phyloP scores from a whole-genome alignment of 2,329 filamentous ascomycete genomes.

The Taxawa tesnikishii region DNA sequence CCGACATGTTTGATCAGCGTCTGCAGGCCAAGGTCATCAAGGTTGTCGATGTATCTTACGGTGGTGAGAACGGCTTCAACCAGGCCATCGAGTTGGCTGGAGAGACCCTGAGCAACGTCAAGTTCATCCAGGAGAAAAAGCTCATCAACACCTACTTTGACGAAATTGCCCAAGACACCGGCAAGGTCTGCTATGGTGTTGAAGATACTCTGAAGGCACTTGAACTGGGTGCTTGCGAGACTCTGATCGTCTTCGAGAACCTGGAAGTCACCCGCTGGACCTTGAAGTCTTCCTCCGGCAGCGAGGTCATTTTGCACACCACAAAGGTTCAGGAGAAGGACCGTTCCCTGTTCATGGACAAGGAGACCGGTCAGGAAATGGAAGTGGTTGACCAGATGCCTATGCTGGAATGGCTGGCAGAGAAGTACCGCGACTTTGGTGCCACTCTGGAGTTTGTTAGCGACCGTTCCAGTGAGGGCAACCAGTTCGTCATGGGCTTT shows the following conservation, averaged over 20 bases:
- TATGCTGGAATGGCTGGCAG: slow-evolving; percentile 99
- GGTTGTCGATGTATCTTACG: slow-evolving; percentile 96
- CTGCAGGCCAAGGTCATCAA: slow-evolving; percentile 95
- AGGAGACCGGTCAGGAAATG: slow-evolving; percentile 94
- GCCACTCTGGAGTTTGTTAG: slow-evolving; percentile 94
- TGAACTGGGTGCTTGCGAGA: slow-evolving; percentile 90
- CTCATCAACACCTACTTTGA: slow-evolving; percentile 98
- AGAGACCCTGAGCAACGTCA: slow-evolving; percentile 96
- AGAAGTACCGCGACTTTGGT: slow-evolving; percentile 97
- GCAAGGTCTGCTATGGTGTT: slow-evolving; percentile 94
- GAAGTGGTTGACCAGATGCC: slow-evolving; percentile 76
- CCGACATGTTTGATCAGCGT: slow-evolving; percentile 91
- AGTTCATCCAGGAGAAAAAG: slow-evolving; percentile 99
- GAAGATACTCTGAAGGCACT: slow-evolving; percentile 95
- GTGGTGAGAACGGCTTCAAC: slow-evolving; percentile 99
- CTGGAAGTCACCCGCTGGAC: slow-evolving; percentile 87
- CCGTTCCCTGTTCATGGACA: slow-evolving; percentile 85
- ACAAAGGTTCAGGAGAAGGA: slow-evolving; percentile 73
- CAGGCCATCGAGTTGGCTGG: slow-evolving; percentile 93
- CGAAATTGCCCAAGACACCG: slow-evolving; percentile 95
- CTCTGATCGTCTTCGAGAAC: slow-evolving; percentile 93
- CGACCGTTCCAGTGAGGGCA: slow-evolving; percentile 92
- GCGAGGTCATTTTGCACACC: slow-evolving; percentile 68
- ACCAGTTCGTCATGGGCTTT: slow-evolving; percentile 99
- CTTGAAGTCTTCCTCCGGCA: slow-evolving; percentile 65